Evolutionary conservation across 2,329 filamentous ascomycete genomes (phyloP).

Genomic region (Trichoderma guizhouense): DNA sequence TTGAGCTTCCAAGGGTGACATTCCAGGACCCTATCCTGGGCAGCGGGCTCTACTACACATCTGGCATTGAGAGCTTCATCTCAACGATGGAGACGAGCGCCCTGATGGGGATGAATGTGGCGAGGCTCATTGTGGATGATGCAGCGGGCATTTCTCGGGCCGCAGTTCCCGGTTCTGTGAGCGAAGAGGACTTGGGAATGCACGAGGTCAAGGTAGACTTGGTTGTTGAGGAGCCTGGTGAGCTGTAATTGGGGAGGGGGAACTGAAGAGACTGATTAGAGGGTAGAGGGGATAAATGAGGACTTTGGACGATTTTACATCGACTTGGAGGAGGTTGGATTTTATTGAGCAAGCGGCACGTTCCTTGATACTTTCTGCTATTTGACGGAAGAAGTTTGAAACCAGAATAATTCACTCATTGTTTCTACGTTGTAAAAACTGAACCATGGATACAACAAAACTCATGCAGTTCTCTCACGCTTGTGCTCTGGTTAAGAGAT

Average conservation of each 20-base stretch:
- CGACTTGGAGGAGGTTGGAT: neutral
- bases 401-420: neutral
- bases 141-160: slow-evolving; percentile 33
- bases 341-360: neutral
- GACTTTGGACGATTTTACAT: neutral
- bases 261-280: neutral
- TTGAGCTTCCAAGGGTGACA: slow-evolving; percentile 76
- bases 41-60: slow-evolving; percentile 65
- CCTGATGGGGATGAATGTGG: slow-evolving; percentile 85
- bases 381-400: neutral
- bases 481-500: neutral
- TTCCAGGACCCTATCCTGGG: slow-evolving; percentile 79
- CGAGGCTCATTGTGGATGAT: slow-evolving; percentile 64
- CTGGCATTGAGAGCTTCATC: slow-evolving; percentile 86
- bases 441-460: neutral
- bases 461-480: neutral
- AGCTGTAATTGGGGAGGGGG: neutral
- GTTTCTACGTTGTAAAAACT: neutral
- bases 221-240: slow-evolving; percentile 1
- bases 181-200: slow-evolving; percentile 2
- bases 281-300: neutral
- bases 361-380: neutral
- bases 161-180: neutral
- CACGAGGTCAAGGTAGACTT: neutral
- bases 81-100: slow-evolving; percentile 97